Evolutionary conservation across 129 eudicot species (phyloP).

Genomic region (Lactuca saligna): DNA sequence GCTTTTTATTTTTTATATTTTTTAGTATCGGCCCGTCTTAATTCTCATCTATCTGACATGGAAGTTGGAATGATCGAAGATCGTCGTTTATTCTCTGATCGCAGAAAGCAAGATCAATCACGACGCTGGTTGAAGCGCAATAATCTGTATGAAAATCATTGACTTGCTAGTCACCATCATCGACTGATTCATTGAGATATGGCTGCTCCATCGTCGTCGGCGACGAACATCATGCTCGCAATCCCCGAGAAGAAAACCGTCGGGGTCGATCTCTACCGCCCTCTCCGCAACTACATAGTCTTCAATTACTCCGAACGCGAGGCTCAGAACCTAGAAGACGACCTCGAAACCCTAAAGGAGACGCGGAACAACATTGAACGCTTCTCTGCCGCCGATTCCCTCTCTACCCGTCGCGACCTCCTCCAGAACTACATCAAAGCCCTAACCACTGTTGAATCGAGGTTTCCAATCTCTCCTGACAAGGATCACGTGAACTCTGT

Average conservation of each 20-base stretch:
- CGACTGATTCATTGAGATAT: slow-evolving; percentile 27
- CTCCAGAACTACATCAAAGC: slow-evolving; percentile 59
- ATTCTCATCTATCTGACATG: background rate
- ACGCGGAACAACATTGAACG: slow-evolving; percentile 34
- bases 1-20: background rate
- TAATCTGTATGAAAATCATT: background rate
- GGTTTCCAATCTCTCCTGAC: slow-evolving; percentile 74
- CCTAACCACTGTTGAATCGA: slow-evolving; percentile 69
- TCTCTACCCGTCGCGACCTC: slow-evolving; percentile 67
- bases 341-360: slow-evolving; percentile 65
- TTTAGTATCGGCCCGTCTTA: background rate
- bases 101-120: slow-evolving; percentile 1
- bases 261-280: slow-evolving; percentile 64
- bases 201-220: slow-evolving; percentile 55
- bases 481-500: slow-evolving; percentile 61
- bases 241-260: slow-evolving; percentile 73
- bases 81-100: background rate
- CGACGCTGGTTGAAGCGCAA: background rate
- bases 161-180: slow-evolving; percentile 3
- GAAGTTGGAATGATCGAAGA: no score
- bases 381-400: slow-evolving; percentile 44
- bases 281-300: slow-evolving; percentile 70
- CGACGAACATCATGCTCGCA: slow-evolving; percentile 70
- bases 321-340: slow-evolving; percentile 80
- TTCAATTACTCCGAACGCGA: slow-evolving; percentile 74